These are phyloP conservation scores for Quercus rubra DNA, from an alignment of 306 rosid genomes.

Conservation along the genomic window DNA sequence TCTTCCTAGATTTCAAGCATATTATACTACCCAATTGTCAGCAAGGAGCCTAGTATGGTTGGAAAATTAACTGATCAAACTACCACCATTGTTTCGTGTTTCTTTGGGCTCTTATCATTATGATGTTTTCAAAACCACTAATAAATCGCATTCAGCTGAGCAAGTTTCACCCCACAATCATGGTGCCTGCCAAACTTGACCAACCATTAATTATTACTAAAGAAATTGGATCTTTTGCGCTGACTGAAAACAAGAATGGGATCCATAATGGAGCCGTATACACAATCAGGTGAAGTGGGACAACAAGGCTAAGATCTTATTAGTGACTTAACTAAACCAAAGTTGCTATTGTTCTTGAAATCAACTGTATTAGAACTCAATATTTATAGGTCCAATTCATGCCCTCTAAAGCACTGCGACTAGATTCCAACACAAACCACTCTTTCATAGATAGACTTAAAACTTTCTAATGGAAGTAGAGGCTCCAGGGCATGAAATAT, in stretches of 20 bases:
- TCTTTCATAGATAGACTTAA: constrained; percentile 1
- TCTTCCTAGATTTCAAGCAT: too few relatives aligned
- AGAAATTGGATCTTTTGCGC: neutral
- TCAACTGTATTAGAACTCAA: constrained; percentile 21
- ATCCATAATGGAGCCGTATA: too few relatives aligned
- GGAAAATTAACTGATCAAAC: neutral
- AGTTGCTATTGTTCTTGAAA: neutral
- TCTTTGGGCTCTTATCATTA: neutral
- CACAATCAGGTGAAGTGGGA: too few relatives aligned
- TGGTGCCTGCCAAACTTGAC: constrained; percentile 43
- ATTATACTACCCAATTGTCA: too few relatives aligned
- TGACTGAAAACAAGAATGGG: too few relatives aligned
- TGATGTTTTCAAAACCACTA: neutral
- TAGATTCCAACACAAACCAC: constrained; percentile 1
- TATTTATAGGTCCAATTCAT: neutral
- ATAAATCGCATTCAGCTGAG: neutral
- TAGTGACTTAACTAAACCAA: too few relatives aligned
- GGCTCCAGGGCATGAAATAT: constrained; percentile 1
- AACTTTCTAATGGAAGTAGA: constrained; percentile 22
- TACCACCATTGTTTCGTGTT: neutral
- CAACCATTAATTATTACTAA: neutral
- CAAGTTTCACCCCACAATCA: constrained; percentile 20
- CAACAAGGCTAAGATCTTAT: too few relatives aligned
- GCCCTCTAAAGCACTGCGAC: neutral
- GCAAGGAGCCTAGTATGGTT: neutral